Conservation (phyloP, 345 rosid species). For the Gossypium stocksii region DNA sequence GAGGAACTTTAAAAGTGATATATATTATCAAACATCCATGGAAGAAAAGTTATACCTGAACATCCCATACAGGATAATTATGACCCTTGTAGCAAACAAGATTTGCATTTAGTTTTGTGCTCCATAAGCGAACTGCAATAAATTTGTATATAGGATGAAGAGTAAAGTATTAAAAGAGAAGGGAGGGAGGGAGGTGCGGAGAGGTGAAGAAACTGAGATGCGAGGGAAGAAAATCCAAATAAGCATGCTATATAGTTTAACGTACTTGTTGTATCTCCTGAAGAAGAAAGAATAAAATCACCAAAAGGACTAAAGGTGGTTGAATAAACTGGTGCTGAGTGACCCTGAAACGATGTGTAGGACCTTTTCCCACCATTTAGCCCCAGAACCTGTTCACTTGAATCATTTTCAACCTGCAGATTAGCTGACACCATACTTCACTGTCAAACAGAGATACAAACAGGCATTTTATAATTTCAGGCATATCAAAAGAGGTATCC, state of each 20-base stretch:
- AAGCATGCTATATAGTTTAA: background rate
- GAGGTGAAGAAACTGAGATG: background rate
- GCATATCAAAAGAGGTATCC: background rate
- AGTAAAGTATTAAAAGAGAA: background rate
- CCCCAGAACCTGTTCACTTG: constrained; percentile 44
- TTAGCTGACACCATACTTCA: constrained; percentile 43
- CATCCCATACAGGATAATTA: constrained; percentile 99
- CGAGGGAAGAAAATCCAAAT: background rate
- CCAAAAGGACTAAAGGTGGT: constrained; percentile 83
- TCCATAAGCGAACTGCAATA: constrained; percentile 79
- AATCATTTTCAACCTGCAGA: constrained; percentile 66
- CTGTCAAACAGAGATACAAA: background rate
- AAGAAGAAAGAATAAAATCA: constrained; percentile 83
- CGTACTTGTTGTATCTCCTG: constrained; percentile 87
- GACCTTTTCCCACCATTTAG: constrained; percentile 55
- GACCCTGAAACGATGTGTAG: constrained; percentile 74
- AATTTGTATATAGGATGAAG: background rate
- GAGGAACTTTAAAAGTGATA: background rate
- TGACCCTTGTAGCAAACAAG: constrained; percentile 99
- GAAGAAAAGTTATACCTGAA: constrained; percentile 50
- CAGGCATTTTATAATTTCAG: background rate
- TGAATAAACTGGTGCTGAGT: constrained; percentile 93
- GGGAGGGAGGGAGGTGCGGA: background rate
- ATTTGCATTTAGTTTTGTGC: constrained; percentile 89
- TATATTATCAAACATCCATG: constrained; percentile 1